Percentiles rank a stretch among this genome's conserved stretches.
Evolutionary conservation across 2,329 filamentous ascomycete genomes (phyloP).

Genomic region (Fusarium mundagurra): DNA sequence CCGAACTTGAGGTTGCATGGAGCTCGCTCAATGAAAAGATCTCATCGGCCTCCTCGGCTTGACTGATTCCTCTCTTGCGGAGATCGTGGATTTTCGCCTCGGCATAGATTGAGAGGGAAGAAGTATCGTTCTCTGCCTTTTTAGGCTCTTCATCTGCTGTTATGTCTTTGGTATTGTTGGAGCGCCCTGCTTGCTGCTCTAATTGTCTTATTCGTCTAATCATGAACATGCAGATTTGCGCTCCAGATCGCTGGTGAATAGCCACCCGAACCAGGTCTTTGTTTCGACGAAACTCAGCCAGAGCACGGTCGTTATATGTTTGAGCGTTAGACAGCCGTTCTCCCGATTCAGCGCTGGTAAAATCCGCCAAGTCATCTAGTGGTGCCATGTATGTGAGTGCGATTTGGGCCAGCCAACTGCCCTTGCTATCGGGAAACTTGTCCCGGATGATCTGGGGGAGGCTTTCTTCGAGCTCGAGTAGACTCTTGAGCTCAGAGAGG

Average conservation of each 20-base stretch:
- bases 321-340: background rate
- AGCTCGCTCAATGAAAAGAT: background rate
- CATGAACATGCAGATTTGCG: background rate
- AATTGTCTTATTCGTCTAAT: background rate
- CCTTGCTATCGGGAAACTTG: background rate
- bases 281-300: background rate
- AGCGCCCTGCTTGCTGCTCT: background rate
- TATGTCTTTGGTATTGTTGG: background rate
- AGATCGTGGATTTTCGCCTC: background rate
- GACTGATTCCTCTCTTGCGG: background rate
- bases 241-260: background rate
- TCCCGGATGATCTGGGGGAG: background rate
- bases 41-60: background rate
- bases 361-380: background rate
- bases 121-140: accelerated
- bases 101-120: background rate
- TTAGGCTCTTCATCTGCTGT: accelerated
- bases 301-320: background rate
- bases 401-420: background rate
- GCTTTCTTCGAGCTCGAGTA: background rate
- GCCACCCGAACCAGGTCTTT: background rate
- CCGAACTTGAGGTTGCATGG: background rate
- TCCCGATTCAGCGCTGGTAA: background rate
- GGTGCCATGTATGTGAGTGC: background rate
- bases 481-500: background rate